Evolutionary conservation across 2,329 filamentous ascomycete species (phyloP), one percentile per base, ranked within the genome.

Genomic region (Apiospora koreana): DNA sequence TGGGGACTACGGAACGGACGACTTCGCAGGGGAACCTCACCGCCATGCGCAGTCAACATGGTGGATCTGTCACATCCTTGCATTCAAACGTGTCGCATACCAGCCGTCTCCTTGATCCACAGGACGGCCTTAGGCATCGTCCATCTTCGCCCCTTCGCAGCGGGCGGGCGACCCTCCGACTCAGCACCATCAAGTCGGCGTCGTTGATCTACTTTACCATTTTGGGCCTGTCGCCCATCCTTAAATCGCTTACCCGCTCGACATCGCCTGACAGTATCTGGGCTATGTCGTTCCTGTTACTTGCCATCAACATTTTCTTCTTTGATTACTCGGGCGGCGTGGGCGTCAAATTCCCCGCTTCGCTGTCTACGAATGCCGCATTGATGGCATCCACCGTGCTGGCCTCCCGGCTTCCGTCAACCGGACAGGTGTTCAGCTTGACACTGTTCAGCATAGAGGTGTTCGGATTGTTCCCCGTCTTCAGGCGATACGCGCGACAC

Each of bases 381-480:
- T 87, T 99, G 68, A 98, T 98, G 94, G 95, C 95, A 0, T 95
- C 93, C 6, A 97, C 96, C 0, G 95, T 99, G 71, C 88, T 99
- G 14, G 96, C 96, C 2, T 97, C 93, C 66, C 92, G 95, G 0
- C 87, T 99, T 14, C 93, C 93, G 8, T 94, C 92, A 21, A 98
- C 96, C 0, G 95, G 94, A 0, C 94, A 98, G 79, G 96, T 99
- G 0, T 99, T 99, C 78, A 95, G 92, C 73, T 85, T 99, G 41
- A 98, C 95, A 0, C 88, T 99, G 7, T 98, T 99, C 86, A 95
- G 92, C 72, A 98, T 99, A 75, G 94, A 99, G 80, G 94, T 99
- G 1, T 99, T 98, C 80, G 96, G 95, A 0, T 86, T 99, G 9
- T 98, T 98, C 75, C 96, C 96, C n/a, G 95, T 99, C 5, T 98